Base-by-base conservation (phyloP, 2,329 filamentous ascomycete genomes). In the Colletotrichum lindemuthianum region DNA sequence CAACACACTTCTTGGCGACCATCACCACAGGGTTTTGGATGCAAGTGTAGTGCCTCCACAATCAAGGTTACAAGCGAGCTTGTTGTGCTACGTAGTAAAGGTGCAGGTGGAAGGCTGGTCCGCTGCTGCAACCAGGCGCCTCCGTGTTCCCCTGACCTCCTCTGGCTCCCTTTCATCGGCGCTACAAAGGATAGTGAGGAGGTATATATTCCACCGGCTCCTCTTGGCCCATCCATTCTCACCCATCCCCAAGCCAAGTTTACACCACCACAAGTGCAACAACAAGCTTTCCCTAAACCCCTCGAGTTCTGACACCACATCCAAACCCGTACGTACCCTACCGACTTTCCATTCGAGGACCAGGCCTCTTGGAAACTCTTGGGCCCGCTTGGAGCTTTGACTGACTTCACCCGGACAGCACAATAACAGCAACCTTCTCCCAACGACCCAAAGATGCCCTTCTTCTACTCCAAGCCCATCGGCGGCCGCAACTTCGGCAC, bases 401-500 rank as follows among this genome's bases (percentile, higher is more conserved):
- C 57, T 65, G 15, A 65, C 51, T 32, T 24, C 24, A 1, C 10
- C 13, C 13, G 5, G 4, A 7, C 34, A 60, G 57, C 43, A 51
- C 33, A 64, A 16, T 32, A 15, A 32, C 10, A 16, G 32, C 1
- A 11, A 37, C 15, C 43, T 36, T 9, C 8, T 16, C 48, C 44
- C 6, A 50, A 32, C 50, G 37, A 33, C 16, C 36, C 24, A 36
- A 72, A 6, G 41, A 85, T 84, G 82, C 80, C 78, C 61, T 73
- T 85, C 60, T 82, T 81, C 72, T 84, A 79, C 70, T 74, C 74
- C 58, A 84, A 82, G 69, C 72, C 73, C 53, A 57, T 85, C 67
- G 83, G 83, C 67, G 78, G 79, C 56, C 78, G 79, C 39, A 82
- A 82, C 69, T 80, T 84, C 67, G 83, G 83, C 67, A 84, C 83